Evolutionary conservation across 2,329 filamentous ascomycete genomes (phyloP).

Genomic region (Fusarium nodosum): DNA sequence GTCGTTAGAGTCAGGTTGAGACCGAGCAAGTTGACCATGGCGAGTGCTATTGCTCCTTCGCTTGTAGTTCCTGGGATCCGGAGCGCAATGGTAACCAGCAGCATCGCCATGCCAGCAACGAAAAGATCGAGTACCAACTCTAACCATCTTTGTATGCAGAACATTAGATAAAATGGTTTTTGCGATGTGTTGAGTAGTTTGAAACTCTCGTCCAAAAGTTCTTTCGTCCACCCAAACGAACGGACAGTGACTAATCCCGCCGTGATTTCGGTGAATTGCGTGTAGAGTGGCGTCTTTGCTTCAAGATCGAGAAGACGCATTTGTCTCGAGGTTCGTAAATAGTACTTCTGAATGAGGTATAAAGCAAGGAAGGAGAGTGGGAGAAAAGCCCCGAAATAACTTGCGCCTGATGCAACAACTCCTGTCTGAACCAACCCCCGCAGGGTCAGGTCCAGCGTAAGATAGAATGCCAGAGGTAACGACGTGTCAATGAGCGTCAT

Average conservation of each 20-base stretch:
- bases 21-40: constrained; percentile 49
- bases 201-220: constrained; percentile 54
- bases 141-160: constrained; percentile 64
- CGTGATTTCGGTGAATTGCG: constrained; percentile 65
- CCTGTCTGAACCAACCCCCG: constrained; percentile 40
- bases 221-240: constrained; percentile 62
- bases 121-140: constrained; percentile 63
- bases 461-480: constrained; percentile 53
- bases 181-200: constrained; percentile 60
- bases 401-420: constrained; percentile 46
- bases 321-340: constrained; percentile 66
- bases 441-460: constrained; percentile 51
- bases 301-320: constrained; percentile 66
- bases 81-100: constrained; percentile 62
- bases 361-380: constrained; percentile 58
- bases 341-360: constrained; percentile 63
- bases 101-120: constrained; percentile 61
- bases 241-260: constrained; percentile 63
- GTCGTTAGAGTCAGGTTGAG: constrained; percentile 51
- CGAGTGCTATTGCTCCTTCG: constrained; percentile 52
- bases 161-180: constrained; percentile 64
- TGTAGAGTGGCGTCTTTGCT: constrained; percentile 63
- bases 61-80: constrained; percentile 40
- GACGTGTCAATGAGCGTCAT: constrained; percentile 59
- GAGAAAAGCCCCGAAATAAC: constrained; percentile 56